Base-by-base conservation (phyloP, 1,284 basidiomycete genomes). In the Phlebopus sp. region DNA sequence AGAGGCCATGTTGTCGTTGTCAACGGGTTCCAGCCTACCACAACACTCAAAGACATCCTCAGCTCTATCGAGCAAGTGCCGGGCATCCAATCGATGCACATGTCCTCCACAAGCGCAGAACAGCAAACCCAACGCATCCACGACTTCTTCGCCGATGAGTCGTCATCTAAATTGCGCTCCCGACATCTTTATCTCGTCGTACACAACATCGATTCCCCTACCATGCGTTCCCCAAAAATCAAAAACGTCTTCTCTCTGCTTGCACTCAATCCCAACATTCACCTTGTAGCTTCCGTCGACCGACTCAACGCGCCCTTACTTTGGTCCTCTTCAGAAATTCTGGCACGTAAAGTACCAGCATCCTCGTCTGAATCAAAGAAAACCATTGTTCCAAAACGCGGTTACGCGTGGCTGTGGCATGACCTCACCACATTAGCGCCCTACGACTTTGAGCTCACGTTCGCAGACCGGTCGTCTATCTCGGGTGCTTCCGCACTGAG, bases 351-450 rank as follows among this genome's bases (percentile, higher is more conserved):
- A n/a, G 40, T 54, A 13, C 17, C 48, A 21, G 36, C 48, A 9
- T 19, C 40, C 27, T 44, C 31, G 48, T 46, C 14, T 40, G 49
- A 25, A 39, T 53, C 8, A 32, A 40, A 56, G 47, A 42, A 53
- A n/a, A 54, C 59, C 7, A 41, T 42, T 18, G 50, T 64, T 8
- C 68, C 71, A 2, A 64, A 62, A 23, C 72, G 79, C 29, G 86
- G 87, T 1, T 92, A 86, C 67, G 77, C 84, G 5, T 95, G 90
- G 84, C 69, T 95, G 13, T 93, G 90, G 81, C 91, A 96, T 67
- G 89, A 93, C 64, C 65, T 89, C 14, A 89, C 92, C 2, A 96
- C 94, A 0, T 84, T 91, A 55, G 74, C 73, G 19, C 75, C 89
- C 2, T 96, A 95, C 70, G 84, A 88, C 60, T 74, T 79, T 50